Evolutionary conservation across 495 filamentous ascomycete species (phyloP).

Genomic region (Xylaria scruposa): DNA sequence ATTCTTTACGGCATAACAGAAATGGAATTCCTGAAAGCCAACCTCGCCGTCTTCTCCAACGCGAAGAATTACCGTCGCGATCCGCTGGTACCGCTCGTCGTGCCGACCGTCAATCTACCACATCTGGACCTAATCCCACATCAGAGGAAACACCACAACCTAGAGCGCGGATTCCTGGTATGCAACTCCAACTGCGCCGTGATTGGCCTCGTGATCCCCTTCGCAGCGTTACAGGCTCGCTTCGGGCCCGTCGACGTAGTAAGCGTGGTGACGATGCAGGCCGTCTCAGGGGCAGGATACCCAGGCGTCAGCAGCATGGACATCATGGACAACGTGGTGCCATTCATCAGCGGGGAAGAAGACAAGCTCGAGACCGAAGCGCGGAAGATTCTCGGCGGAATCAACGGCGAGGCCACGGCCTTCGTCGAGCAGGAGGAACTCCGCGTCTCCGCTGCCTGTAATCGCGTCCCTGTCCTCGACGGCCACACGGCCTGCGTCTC

Average conservation of each 20-base stretch:
- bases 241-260: slow-evolving; percentile 78
- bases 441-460: slow-evolving; percentile 79
- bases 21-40: slow-evolving; percentile 77
- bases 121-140: slow-evolving; percentile 80
- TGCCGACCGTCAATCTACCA: slow-evolving; percentile 82
- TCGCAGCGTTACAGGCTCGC: slow-evolving; percentile 77
- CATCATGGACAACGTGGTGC: slow-evolving; percentile 82
- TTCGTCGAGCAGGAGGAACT: slow-evolving; percentile 69
- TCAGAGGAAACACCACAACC: slow-evolving; percentile 68
- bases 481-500: slow-evolving; percentile 86
- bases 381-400: slow-evolving; percentile 77
- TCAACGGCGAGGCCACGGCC: slow-evolving; percentile 69
- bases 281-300: slow-evolving; percentile 86
- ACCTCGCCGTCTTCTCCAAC: slow-evolving; percentile 85
- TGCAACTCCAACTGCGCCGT: slow-evolving; percentile 94
- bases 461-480: slow-evolving; percentile 82
- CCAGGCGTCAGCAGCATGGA: slow-evolving; percentile 80
- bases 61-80: slow-evolving; percentile 88
- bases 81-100: slow-evolving; percentile 81
- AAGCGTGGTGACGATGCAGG: slow-evolving; percentile 87
- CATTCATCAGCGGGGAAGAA: slow-evolving; percentile 86
- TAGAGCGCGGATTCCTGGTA: slow-evolving; percentile 80
- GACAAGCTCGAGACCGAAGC: slow-evolving; percentile 88
- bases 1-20: slow-evolving; percentile 53
- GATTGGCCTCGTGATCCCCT: slow-evolving; percentile 87